These are phyloP conservation scores for Kuraishia capsulata DNA, from an alignment of 805 yeast species.

Conservation along the genomic window DNA sequence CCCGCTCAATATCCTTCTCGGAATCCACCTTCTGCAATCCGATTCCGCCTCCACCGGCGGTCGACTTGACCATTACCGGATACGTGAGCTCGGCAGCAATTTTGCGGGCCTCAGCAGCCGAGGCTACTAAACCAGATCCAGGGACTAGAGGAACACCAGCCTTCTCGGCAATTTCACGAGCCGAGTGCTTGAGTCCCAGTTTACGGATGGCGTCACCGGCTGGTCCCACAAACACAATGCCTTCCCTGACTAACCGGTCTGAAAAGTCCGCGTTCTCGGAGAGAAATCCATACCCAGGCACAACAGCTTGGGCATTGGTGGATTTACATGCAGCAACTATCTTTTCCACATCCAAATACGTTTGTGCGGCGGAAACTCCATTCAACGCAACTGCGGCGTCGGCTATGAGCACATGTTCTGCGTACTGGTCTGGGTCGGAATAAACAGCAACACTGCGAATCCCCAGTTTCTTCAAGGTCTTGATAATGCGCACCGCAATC, in stretches of 20 bases:
- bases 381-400: conserved; percentile 74
- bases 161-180: conserved; percentile 81
- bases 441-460: conserved; percentile 81
- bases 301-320: conserved; percentile 86
- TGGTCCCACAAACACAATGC: conserved; percentile 94
- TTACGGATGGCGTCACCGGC: conserved; percentile 86
- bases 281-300: conserved; percentile 95
- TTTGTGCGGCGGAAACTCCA: conserved; percentile 84
- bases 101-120: conserved; percentile 64
- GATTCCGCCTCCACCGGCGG: conserved; percentile 99
- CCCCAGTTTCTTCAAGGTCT: conserved; percentile 71
- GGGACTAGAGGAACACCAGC: conserved; percentile 98
- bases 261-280: conserved; percentile 96
- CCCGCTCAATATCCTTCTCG: conserved; percentile 70
- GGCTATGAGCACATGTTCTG: conserved; percentile 78
- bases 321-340: conserved; percentile 78
- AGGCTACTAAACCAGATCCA: conserved; percentile 79
- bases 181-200: conserved; percentile 92
- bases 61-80: conserved; percentile 93
- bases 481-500: conserved; percentile 90
- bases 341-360: conserved; percentile 80
- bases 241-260: conserved; percentile 74
- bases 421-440: conserved; percentile 83
- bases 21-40: conserved; percentile 91
- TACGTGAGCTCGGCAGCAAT: conserved; percentile 71